phyloP scores from a whole-genome alignment of 2,329 filamentous ascomycete genomes.

The Botrytis paeoniae region DNA sequence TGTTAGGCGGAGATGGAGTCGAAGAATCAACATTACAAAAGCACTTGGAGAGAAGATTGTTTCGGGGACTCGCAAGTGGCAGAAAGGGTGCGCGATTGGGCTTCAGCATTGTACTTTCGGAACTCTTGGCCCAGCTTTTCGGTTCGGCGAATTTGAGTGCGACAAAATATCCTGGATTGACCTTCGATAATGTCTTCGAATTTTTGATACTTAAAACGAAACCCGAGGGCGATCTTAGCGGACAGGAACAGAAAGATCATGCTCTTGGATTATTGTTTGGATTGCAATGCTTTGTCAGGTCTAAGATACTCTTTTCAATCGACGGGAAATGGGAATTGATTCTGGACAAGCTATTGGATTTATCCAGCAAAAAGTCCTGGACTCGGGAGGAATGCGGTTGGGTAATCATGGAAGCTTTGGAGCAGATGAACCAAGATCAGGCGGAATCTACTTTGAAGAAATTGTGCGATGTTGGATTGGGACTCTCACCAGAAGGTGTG shows the following conservation, averaged over 20 bases:
- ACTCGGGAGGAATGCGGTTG: constrained; percentile 83
- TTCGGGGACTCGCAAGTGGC: constrained; percentile 84
- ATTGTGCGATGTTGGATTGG: constrained; percentile 62
- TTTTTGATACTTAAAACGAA: constrained; percentile 56
- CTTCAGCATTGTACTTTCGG: constrained; percentile 84
- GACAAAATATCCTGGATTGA: constrained; percentile 53
- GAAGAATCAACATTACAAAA: constrained; percentile 53
- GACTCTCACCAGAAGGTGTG: constrained; percentile 82
- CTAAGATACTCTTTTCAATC: constrained; percentile 63
- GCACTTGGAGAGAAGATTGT: constrained; percentile 66
- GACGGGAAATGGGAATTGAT: constrained; percentile 62
- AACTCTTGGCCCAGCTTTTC: constrained; percentile 71
- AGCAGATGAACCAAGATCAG: constrained; percentile 54
- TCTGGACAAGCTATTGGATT: constrained; percentile 68
- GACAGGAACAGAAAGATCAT: constrained; percentile 81
- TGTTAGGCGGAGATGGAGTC: constrained; percentile 50
- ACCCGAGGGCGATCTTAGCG: constrained; percentile 51
- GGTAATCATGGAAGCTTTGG: constrained; percentile 71
- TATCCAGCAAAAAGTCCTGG: constrained; percentile 83
- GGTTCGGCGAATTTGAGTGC: constrained; percentile 45
- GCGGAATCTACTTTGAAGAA: constrained; percentile 61
- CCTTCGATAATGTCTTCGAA: constrained; percentile 54
- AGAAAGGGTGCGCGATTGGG: constrained; percentile 85
- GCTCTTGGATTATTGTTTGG: constrained; percentile 85
- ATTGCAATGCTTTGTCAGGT: constrained; percentile 79